phyloP scores from a whole-genome alignment of 192 early-diverging fungal species.

The Linnemannia schmuckeri region DNA sequence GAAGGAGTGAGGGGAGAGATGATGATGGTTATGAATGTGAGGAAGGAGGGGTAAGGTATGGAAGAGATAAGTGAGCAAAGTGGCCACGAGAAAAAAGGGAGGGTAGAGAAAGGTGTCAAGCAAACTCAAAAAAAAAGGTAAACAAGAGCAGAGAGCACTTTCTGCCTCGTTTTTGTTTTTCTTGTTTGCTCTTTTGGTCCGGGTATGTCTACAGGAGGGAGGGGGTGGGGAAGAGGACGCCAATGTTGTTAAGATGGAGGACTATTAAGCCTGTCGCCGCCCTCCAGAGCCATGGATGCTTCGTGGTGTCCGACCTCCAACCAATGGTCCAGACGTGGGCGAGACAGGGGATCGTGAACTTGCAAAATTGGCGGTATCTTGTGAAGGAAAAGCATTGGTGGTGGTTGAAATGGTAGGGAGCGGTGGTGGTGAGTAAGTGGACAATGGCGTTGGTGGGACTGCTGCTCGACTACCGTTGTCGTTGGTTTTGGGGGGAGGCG shows the following conservation, averaged over 20 bases:
- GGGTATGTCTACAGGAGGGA: not conserved
- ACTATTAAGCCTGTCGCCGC: not conserved
- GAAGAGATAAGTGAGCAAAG: not conserved
- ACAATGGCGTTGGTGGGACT: slow-evolving; percentile 16
- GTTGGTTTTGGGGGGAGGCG: not conserved
- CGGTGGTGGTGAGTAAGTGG: slow-evolving; percentile 36
- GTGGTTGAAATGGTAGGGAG: not conserved
- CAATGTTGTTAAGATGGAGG: too few relatives aligned
- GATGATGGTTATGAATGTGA: too few relatives aligned
- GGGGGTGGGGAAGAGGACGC: not conserved
- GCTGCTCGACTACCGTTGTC: slow-evolving; percentile 9
- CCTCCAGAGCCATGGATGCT: not conserved
- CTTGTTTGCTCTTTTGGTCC: not conserved
- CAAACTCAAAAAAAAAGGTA: not conserved
- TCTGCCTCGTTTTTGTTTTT: not conserved
- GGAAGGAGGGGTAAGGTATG: too few relatives aligned
- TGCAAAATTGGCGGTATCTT: not conserved
- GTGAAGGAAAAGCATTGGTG: not conserved
- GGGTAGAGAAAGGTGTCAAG: not conserved
- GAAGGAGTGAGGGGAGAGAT: too few relatives aligned
- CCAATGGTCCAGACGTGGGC: not conserved
- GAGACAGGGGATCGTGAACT: not conserved
- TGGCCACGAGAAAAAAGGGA: not conserved
- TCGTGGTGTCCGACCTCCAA: not conserved
- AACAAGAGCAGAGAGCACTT: slow-evolving; percentile 1